Conservation (phyloP, 2,329 filamentous ascomycete genomes). For the Calonectria pauciramosa region DNA sequence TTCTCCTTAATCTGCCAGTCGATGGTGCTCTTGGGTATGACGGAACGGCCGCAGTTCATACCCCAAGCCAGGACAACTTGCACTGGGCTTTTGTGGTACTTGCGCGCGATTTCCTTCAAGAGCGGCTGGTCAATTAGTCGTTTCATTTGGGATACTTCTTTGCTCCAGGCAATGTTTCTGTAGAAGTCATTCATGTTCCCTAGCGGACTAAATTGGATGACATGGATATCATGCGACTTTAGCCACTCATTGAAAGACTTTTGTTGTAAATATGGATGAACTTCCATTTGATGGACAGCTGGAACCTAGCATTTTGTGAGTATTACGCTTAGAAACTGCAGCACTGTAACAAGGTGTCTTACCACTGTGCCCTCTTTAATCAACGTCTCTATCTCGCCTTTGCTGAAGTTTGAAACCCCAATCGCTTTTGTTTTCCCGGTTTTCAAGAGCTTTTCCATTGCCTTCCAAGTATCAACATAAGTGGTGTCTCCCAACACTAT, state of each 20-base stretch:
- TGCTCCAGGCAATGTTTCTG: conserved; percentile 46
- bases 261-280: conserved; percentile 68
- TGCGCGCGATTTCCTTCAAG: conserved; percentile 41
- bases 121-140: conserved; percentile 46
- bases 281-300: conserved; percentile 54
- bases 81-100: conserved; percentile 48
- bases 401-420: conserved; percentile 71
- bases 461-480: conserved; percentile 44
- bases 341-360: not conserved
- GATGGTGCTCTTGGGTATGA: conserved; percentile 54
- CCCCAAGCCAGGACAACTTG: conserved; percentile 53
- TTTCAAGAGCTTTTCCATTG: conserved; percentile 41
- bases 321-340: not conserved
- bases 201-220: conserved; percentile 52
- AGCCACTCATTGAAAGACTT: conserved; percentile 38
- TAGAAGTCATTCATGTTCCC: conserved; percentile 53
- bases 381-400: conserved; percentile 60
- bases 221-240: conserved; percentile 44
- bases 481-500: conserved; percentile 35
- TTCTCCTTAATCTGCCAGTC: conserved; percentile 49
- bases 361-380: conserved; percentile 47
- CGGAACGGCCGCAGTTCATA: conserved; percentile 48
- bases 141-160: conserved; percentile 46
- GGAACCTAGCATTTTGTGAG: conserved; percentile 24
- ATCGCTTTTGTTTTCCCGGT: conserved; percentile 41